Base-by-base conservation (phyloP, 257 asterid species). In the Thymus mandschuricus region DNA sequence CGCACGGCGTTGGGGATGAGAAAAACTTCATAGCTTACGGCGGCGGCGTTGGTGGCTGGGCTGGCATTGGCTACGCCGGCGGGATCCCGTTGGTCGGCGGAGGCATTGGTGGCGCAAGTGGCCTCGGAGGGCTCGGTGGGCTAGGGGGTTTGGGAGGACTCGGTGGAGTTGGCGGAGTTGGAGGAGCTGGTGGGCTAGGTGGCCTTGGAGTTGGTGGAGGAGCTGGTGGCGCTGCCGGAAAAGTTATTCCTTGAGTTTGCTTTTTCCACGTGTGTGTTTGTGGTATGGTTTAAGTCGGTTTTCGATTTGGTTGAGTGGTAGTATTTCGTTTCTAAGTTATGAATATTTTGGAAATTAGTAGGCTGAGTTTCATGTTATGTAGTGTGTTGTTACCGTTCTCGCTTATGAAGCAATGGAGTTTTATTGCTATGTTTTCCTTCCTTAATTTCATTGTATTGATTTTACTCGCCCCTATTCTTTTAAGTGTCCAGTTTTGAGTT, bases 31-130 rank as follows among this genome's bases (percentile, higher is more conserved):
- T 86, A 15, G 56, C 84, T 1, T 86, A 75, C 49, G 93, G 95
- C 7, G 95, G 92, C 8, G 95, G 92, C 7, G 64, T 88, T 10
- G 96, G 95, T 33, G 88, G 88, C 33, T 86, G 85, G 81, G 87
- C 80, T 0, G 90, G 90, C 30, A 29, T 87, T 7, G 86, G 90
- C 38, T 92, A 92, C 58, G 72, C 44, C 48, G 87, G 82, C 38
- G 71, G 80, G 35, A 76, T 66, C 30, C 88, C 75, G 1, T 8
- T 71, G 31, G 43, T 60, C 1, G 75, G 69, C 12, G 82, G 80
- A 1, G 82, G 81, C 4, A 34, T 67, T n/a, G 84, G 83, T 8
- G 85, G 78, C 3, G 79, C 63, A 0, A 71, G 78, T 8, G 81
- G 82, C 12, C 40, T 71, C 35, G 81, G 81, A 31, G 83, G 83